Percentiles rank a stretch among this genome's conserved stretches.
Conservation (phyloP, 768 basidiomycete genomes). For the Boletus rufocinnamomeus region DNA sequence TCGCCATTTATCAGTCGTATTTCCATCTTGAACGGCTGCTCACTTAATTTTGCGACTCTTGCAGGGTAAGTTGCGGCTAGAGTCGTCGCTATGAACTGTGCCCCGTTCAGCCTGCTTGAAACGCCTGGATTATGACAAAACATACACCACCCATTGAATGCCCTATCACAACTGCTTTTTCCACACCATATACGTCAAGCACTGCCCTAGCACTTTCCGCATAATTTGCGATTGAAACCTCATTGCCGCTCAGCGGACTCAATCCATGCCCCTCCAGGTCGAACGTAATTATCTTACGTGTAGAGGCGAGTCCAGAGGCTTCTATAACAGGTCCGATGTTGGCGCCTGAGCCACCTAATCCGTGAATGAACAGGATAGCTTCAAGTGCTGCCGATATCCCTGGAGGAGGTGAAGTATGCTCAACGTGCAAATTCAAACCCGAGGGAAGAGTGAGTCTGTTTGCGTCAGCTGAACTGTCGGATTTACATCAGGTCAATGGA, state of each 20-base stretch:
- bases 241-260: conserved; percentile 18
- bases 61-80: conserved; percentile 3
- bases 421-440: conserved; percentile 5
- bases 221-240: conserved; percentile 13
- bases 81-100: background rate
- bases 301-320: conserved; percentile 6
- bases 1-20: background rate
- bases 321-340: conserved; percentile 13
- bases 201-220: conserved; percentile 14
- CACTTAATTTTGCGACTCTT: conserved; percentile 4
- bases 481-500: background rate
- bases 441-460: conserved; percentile 10
- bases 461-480: conserved; percentile 6
- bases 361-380: conserved; percentile 11
- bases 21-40: background rate
- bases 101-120: background rate
- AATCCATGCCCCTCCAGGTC: conserved; percentile 9
- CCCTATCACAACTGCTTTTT: conserved; percentile 6
- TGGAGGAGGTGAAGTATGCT: background rate
- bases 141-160: conserved; percentile 12
- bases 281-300: conserved; percentile 21
- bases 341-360: conserved; percentile 5
- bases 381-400: background rate
- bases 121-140: background rate
- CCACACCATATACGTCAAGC: conserved; percentile 12